Conservation (phyloP, 2,329 filamentous ascomycete species). For the Phialemoniopsis sp. region DNA sequence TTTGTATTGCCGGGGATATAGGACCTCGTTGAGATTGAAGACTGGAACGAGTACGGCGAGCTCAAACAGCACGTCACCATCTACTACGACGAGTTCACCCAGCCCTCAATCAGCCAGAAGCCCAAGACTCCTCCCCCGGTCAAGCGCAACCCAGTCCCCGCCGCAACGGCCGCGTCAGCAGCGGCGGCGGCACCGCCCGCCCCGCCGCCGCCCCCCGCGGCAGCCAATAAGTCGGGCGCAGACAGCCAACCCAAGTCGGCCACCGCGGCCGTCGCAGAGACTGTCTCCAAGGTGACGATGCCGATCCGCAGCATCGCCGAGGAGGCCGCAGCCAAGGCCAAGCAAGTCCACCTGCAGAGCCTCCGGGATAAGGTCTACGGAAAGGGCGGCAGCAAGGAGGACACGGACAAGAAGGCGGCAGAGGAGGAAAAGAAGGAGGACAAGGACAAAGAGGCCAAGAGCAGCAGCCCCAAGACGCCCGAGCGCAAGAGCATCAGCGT, state of each 20-base stretch:
- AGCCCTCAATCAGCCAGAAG: slow-evolving; percentile 49
- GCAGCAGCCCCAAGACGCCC: slow-evolving; percentile 9
- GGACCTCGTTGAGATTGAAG: slow-evolving; percentile 92
- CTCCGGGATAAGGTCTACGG: slow-evolving; percentile 52
- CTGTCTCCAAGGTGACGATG: slow-evolving; percentile 24
- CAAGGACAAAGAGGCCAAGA: slow-evolving; percentile 5
- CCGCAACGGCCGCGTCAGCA: slow-evolving; percentile 9
- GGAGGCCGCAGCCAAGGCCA: slow-evolving; percentile 62
- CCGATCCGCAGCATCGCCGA: slow-evolving; percentile 55
- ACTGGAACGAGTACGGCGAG: slow-evolving; percentile 99
- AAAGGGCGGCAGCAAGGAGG: slow-evolving; percentile 24
- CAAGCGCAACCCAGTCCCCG: slow-evolving; percentile 24
- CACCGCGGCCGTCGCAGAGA: slow-evolving; percentile 13
- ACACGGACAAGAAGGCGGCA: slow-evolving; percentile 8
- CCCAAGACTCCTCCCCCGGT: slow-evolving; percentile 34
- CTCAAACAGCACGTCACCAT: slow-evolving; percentile 79
- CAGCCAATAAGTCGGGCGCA: slow-evolving; percentile 10
- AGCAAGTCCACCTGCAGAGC: slow-evolving; percentile 50
- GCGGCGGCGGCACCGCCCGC: slow-evolving; percentile 13
- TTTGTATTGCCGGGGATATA: no score
- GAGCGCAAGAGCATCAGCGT: slow-evolving; percentile 11
- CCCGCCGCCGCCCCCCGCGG: slow-evolving; percentile 15
- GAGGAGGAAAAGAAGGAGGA: slow-evolving; percentile 7
- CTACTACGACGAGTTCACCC: slow-evolving; percentile 59
- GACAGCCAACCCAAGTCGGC: slow-evolving; percentile 8